Evolutionary conservation across 129 eudicot genomes (phyloP).

Genomic region (Lactuca sativa): DNA sequence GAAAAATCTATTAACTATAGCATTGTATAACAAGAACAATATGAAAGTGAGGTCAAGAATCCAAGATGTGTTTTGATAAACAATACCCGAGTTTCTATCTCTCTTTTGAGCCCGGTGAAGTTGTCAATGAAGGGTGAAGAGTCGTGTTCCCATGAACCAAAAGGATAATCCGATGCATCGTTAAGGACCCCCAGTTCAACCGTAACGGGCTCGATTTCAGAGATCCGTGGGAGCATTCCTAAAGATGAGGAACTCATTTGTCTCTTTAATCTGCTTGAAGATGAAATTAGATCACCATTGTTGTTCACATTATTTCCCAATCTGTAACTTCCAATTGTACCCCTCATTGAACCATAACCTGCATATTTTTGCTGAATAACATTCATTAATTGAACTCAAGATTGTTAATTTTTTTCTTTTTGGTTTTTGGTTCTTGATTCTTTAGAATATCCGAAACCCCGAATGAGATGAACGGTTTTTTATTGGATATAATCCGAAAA

Average conservation of each 20-base stretch:
- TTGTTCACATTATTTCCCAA: constrained; percentile 38
- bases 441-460: not conserved
- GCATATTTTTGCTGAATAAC: constrained; percentile 30
- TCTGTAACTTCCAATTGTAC: constrained; percentile 49
- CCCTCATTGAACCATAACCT: constrained; percentile 55
- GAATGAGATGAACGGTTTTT: not conserved
- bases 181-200: constrained; percentile 27
- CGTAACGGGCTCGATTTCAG: constrained; percentile 54
- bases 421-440: not conserved
- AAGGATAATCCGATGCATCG: constrained; percentile 55
- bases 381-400: constrained; percentile 18
- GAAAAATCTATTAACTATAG: too few species aligned
- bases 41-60: not conserved
- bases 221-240: constrained; percentile 59
- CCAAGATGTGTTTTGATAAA: not conserved
- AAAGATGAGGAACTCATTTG: constrained; percentile 43
- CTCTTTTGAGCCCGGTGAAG: constrained; percentile 60
- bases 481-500: not conserved
- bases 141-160: constrained; percentile 64
- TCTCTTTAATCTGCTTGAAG: constrained; percentile 45
- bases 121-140: constrained; percentile 47
- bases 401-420: not conserved
- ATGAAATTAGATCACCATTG: constrained; percentile 41
- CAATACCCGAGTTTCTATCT: constrained; percentile 50
- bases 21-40: not conserved